Evolutionary conservation across 768 basidiomycete genomes (phyloP).

Genomic region (Ephemerocybe angulata): DNA sequence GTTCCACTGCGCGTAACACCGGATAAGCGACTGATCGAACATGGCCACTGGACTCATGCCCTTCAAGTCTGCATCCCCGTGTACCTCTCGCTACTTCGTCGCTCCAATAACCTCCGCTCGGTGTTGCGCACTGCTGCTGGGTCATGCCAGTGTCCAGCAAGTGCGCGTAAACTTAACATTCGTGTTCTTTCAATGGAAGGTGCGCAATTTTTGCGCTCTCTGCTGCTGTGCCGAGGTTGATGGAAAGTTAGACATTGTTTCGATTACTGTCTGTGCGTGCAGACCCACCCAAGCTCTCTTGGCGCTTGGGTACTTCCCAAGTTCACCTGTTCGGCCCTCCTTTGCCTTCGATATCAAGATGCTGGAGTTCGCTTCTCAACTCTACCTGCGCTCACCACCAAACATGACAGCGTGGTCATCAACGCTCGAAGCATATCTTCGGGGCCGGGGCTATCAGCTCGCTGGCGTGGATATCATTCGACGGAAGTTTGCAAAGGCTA

Average conservation of each 20-base stretch:
- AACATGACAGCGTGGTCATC: conserved; percentile 26
- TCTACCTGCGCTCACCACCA: conserved; percentile 24
- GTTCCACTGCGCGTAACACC: background rate
- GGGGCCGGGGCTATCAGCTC: conserved; percentile 17
- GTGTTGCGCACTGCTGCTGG: background rate
- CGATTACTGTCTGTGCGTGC: background rate
- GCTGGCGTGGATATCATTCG: background rate
- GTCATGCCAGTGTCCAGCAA: background rate
- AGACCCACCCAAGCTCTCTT: conserved; percentile 13
- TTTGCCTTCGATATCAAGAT: conserved; percentile 30
- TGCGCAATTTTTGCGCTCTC: background rate
- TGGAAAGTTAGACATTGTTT: background rate
- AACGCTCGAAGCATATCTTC: conserved; percentile 22
- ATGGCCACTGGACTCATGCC: background rate
- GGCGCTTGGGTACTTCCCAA: conserved; percentile 22
- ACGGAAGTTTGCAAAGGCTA: background rate
- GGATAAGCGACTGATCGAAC: background rate
- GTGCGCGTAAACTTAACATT: background rate
- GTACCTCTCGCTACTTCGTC: background rate
- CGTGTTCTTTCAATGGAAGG: background rate
- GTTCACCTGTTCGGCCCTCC: conserved; percentile 24
- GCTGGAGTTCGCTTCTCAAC: conserved; percentile 22
- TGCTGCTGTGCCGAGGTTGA: background rate
- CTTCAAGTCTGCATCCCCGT: background rate
- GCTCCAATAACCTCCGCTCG: background rate